These are phyloP conservation scores for Penicillium robsamsonii DNA, from an alignment of 495 filamentous ascomycete species.

Conservation along the genomic window DNA sequence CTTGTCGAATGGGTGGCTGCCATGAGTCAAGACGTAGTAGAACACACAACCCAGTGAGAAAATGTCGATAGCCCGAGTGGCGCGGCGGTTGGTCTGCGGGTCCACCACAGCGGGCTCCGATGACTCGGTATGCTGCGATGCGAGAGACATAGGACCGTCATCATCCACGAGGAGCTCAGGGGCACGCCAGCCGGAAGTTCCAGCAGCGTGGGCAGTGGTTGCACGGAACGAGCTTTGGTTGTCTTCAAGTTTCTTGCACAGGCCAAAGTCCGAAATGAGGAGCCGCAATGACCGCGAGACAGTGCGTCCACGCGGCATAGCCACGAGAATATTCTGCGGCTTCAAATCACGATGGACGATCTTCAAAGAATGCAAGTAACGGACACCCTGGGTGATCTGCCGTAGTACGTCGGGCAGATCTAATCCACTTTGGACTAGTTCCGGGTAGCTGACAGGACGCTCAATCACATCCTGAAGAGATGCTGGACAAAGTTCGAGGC, in stretches of 20 bases:
- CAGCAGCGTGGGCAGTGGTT: conserved; percentile 88
- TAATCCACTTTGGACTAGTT: conserved; percentile 49
- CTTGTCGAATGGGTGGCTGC: conserved; percentile 91
- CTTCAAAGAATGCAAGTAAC: conserved; percentile 84
- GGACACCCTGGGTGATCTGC: conserved; percentile 82
- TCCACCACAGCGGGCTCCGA: conserved; percentile 61
- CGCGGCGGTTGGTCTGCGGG: conserved; percentile 68
- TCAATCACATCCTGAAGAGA: conserved; percentile 87
- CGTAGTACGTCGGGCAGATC: conserved; percentile 67
- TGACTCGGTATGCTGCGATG: conserved; percentile 50
- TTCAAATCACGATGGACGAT: conserved; percentile 98
- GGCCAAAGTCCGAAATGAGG: conserved; percentile 93
- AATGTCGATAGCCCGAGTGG: conserved; percentile 93
- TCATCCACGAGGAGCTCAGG: conserved; percentile 90
- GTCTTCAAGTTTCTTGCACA: conserved; percentile 97
- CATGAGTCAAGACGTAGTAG: conserved; percentile 90
- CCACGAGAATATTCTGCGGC: conserved; percentile 92
- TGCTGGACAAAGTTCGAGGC: conserved; percentile 90
- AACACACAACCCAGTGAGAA: conserved; percentile 96
- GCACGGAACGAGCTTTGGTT: conserved; percentile 92
- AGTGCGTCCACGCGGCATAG: conserved; percentile 47
- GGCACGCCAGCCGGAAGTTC: conserved; percentile 93
- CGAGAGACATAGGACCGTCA: conserved; percentile 35
- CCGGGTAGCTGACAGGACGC: conserved; percentile 60
- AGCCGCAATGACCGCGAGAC: conserved; percentile 54